Evolutionary conservation across 2,329 filamentous ascomycete species (phyloP).

Genomic region (Alternaria panax): DNA sequence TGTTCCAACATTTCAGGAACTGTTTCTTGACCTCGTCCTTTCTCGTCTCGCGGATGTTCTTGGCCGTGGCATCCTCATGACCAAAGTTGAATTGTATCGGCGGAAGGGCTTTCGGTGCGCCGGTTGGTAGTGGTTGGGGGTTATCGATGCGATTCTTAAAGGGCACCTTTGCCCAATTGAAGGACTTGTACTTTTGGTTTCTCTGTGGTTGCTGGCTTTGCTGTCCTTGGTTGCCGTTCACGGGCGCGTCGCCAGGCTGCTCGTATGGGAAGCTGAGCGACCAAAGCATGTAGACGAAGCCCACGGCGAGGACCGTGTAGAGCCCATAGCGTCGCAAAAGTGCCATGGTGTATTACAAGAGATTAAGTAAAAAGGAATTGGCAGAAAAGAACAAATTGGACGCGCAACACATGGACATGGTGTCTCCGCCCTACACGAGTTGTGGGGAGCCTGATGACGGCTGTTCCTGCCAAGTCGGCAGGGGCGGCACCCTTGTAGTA

Average conservation of each 20-base stretch:
- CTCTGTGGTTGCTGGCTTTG: slow-evolving; percentile 16
- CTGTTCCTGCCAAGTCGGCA: slow-evolving; percentile 18
- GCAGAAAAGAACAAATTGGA: slow-evolving; percentile 9
- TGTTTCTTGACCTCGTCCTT: slow-evolving; percentile 51
- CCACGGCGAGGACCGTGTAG: slow-evolving; percentile 45
- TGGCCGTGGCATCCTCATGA: slow-evolving; percentile 42
- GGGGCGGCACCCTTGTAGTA: slow-evolving; percentile 3
- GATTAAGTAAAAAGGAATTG: slow-evolving; percentile 12
- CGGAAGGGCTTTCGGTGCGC: slow-evolving; percentile 49
- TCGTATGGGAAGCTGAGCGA: slow-evolving; percentile 48
- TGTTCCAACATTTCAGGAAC: slow-evolving; percentile 55
- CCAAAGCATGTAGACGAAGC: slow-evolving; percentile 49
- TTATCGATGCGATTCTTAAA: slow-evolving; percentile 51
- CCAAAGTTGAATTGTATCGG: slow-evolving; percentile 54
- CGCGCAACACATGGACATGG: neutral
- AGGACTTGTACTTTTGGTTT: slow-evolving; percentile 24
- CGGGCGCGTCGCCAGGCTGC: slow-evolving; percentile 3
- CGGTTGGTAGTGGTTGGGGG: slow-evolving; percentile 49
- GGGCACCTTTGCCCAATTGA: slow-evolving; percentile 52
- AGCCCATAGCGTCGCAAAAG: slow-evolving; percentile 48
- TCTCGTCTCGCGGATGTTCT: slow-evolving; percentile 46
- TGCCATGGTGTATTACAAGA: slow-evolving; percentile 45
- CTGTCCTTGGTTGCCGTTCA: slow-evolving; percentile 14
- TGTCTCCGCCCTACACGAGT: slow-evolving; percentile 11
- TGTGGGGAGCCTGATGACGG: slow-evolving; percentile 12